These are phyloP conservation scores for Globisporangium okanoganense DNA, from an alignment of 352 stramenopile species.

Conservation along the genomic window DNA sequence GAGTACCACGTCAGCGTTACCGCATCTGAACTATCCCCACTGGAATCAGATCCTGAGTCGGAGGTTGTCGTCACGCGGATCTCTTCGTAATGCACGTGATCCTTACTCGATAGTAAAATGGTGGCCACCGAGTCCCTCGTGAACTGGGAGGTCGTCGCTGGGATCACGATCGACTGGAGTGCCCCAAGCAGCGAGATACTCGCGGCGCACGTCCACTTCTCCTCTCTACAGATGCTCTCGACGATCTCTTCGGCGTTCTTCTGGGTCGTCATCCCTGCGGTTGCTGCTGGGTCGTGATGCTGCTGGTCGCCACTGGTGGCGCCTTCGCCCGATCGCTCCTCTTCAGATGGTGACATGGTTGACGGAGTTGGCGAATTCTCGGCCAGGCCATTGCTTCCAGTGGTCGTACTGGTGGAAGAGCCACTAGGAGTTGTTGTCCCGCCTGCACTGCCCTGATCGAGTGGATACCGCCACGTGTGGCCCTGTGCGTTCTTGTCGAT, in stretches of 20 bases:
- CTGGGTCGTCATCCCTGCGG: background rate
- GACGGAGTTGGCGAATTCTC: background rate
- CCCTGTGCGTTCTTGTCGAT: constrained; percentile 23
- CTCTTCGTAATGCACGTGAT: background rate
- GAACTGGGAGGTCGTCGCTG: constrained; percentile 15
- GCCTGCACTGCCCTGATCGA: background rate
- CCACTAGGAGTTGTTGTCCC: background rate
- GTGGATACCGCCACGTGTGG: constrained; percentile 22
- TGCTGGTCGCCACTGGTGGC: background rate
- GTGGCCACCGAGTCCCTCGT: constrained; percentile 21
- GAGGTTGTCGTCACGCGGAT: constrained; percentile 1
- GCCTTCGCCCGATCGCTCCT: constrained; percentile 4
- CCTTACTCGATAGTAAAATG: constrained; percentile 11
- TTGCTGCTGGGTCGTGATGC: background rate
- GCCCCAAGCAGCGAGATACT: constrained; percentile 7
- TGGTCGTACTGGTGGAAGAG: background rate
- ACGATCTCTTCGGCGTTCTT: constrained; percentile 7
- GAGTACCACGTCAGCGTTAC: constrained; percentile 13
- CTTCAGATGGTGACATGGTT: constrained; percentile 1
- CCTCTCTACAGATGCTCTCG: constrained; percentile 13
- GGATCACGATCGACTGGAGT: constrained; percentile 15
- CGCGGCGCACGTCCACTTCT: constrained; percentile 14
- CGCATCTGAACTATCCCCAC: background rate
- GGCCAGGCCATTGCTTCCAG: background rate
- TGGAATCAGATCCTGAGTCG: background rate